A percentile compares a stretch with the other conserved stretches of the same genome.
These are phyloP conservation scores for Nyssa sinensis DNA, from an alignment of 148 eudicot genomes.

Conservation along the genomic window DNA sequence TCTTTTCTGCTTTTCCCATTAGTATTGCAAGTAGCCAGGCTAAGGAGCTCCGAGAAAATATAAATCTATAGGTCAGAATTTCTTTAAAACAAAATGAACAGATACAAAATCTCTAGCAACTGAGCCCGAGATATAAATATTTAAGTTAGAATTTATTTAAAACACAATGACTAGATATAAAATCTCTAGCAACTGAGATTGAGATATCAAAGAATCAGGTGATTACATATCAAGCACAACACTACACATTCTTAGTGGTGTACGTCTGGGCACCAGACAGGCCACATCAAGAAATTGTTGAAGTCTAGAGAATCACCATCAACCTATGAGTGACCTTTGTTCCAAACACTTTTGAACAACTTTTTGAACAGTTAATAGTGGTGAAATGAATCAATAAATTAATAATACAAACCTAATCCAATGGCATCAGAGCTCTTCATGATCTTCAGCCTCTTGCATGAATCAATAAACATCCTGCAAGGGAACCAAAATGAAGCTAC, in stretches of 20 bases:
- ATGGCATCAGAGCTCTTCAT: constrained; percentile 86
- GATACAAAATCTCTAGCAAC: not conserved
- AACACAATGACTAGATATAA: no score
- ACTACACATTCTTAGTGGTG: no score
- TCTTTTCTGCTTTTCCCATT: not conserved
- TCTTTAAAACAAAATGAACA: not conserved
- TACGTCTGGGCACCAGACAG: not conserved
- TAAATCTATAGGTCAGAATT: not conserved
- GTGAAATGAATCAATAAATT: not conserved
- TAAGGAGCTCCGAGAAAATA: not conserved
- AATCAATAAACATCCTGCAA: constrained; percentile 65
- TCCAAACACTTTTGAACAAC: not conserved
- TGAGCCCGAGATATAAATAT: no score
- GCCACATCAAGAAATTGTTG: not conserved
- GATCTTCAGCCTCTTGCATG: constrained; percentile 78
- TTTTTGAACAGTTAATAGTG: not conserved
- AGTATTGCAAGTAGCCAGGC: not conserved
- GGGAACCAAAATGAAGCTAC: not conserved
- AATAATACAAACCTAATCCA: constrained; percentile 49
- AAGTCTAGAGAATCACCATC: not conserved
- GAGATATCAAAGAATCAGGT: no score
- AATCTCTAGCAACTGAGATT: no score
- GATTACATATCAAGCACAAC: no score
- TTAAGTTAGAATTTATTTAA: no score
- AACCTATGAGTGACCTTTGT: not conserved